These are phyloP conservation scores for Metarhizium sp. DNA, from an alignment of 2,329 filamentous ascomycete genomes.

Conservation along the genomic window DNA sequence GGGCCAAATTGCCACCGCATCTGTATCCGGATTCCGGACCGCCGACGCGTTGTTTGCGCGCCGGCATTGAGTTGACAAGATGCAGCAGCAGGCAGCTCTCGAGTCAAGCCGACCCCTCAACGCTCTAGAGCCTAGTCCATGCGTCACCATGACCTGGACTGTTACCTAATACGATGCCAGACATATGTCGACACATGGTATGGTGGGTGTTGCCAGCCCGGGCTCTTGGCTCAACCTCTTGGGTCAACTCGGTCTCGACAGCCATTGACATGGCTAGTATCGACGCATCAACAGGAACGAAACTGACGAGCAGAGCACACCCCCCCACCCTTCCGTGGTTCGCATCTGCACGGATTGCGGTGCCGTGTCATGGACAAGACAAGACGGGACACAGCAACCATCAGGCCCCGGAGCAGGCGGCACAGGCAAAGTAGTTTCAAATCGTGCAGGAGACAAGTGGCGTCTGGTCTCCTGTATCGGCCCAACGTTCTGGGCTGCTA, in stretches of 20 bases:
- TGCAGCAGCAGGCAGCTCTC: no score
- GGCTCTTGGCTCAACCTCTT: background rate
- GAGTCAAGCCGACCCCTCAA: no score
- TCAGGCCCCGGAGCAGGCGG: background rate
- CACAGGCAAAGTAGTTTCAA: no score
- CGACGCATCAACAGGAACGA: no score
- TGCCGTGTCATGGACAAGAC: background rate
- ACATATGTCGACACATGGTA: background rate
- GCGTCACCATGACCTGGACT: background rate
- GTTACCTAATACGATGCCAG: background rate
- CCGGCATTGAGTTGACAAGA: no score
- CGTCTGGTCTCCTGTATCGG: conserved; percentile 6
- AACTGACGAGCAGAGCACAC: background rate
- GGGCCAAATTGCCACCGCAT: no score
- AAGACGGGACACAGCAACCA: background rate
- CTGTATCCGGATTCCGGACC: no score
- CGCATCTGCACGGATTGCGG: background rate
- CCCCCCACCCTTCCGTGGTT: background rate
- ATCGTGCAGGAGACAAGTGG: background rate
- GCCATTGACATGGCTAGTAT: no score
- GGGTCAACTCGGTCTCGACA: no score
- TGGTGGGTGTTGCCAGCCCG: background rate
- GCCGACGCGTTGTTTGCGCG: no score
- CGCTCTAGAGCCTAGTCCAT: background rate
- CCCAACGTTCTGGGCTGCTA: background rate